phyloP scores from a whole-genome alignment of 352 stramenopile species.

The Pythium dissimile region DNA sequence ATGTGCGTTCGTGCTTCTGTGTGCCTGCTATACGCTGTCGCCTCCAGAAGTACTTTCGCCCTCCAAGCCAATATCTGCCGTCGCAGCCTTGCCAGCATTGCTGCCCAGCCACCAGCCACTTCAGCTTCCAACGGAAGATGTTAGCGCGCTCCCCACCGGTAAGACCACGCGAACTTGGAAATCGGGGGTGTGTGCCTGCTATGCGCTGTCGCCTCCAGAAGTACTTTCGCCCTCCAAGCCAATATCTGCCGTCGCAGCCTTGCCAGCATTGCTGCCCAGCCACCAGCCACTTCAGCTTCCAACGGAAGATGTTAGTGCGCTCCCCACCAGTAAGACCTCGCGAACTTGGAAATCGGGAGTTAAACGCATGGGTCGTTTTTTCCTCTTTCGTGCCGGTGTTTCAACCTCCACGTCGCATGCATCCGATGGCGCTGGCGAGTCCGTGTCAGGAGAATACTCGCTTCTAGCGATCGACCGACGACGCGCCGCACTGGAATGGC shows the following conservation, averaged over 20 bases:
- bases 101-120: neutral
- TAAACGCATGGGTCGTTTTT: slow-evolving; percentile 17
- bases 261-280: neutral
- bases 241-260: too few species aligned
- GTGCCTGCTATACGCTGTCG: slow-evolving; percentile 26
- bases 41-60: neutral
- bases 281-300: neutral
- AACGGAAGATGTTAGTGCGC: too few species aligned
- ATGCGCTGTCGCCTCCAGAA: slow-evolving; percentile 10
- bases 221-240: neutral
- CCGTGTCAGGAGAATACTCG: neutral
- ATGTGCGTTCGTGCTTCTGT: slow-evolving; percentile 38
- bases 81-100: too few species aligned
- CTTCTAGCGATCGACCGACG: neutral
- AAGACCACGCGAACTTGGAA: neutral
- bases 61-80: neutral
- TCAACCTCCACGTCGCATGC: neutral
- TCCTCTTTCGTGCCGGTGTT: slow-evolving; percentile 16
- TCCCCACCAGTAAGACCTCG: neutral
- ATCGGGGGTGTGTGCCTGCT: slow-evolving; percentile 28
- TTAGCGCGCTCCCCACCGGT: too few species aligned
- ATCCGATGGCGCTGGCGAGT: neutral
- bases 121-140: too few species aligned
- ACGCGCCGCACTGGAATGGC: slow-evolving; percentile 1
- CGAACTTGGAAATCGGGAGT: slow-evolving; percentile 9